phyloP scores from a whole-genome alignment of 257 asterid genomes.

The Rubia yunnanensis region DNA sequence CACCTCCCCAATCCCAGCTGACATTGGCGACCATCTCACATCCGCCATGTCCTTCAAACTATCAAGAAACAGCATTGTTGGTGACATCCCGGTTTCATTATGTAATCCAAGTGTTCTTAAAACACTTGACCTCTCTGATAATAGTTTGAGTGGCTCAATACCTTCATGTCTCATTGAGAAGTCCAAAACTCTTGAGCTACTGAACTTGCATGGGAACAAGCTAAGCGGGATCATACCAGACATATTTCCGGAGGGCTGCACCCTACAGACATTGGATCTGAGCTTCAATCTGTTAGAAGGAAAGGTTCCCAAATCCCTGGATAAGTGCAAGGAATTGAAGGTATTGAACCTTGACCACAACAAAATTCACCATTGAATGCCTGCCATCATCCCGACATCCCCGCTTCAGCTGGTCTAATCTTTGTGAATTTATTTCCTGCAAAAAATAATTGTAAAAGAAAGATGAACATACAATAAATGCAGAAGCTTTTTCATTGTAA shows the following conservation, averaged over 20 bases:
- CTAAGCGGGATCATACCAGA: not conserved
- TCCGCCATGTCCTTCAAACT: constrained; percentile 27
- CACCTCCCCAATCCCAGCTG: constrained; percentile 16
- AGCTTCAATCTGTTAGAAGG: constrained; percentile 35
- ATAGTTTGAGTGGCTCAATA: constrained; percentile 30
- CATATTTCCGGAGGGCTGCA: constrained; percentile 8
- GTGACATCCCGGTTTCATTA: constrained; percentile 45
- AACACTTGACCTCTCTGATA: constrained; percentile 47
- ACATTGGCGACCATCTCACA: constrained; percentile 14
- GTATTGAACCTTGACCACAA: not conserved
- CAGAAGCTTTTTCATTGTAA: not conserved
- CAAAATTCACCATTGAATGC: not conserved
- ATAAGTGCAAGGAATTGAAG: constrained; percentile 26
- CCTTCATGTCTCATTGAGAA: constrained; percentile 35
- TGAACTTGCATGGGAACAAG: constrained; percentile 29
- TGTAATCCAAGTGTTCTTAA: constrained; percentile 37
- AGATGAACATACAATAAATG: not conserved
- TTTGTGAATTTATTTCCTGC: not conserved
- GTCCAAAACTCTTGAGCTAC: constrained; percentile 13
- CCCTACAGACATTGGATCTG: constrained; percentile 36
- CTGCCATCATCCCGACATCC: not conserved
- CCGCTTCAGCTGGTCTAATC: not conserved
- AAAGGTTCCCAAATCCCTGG: constrained; percentile 19
- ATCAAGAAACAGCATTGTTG: constrained; percentile 32
- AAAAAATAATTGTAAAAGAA: no score